Base-by-base conservation (phyloP, 495 filamentous ascomycete genomes). In the Echria macrotheca region DNA sequence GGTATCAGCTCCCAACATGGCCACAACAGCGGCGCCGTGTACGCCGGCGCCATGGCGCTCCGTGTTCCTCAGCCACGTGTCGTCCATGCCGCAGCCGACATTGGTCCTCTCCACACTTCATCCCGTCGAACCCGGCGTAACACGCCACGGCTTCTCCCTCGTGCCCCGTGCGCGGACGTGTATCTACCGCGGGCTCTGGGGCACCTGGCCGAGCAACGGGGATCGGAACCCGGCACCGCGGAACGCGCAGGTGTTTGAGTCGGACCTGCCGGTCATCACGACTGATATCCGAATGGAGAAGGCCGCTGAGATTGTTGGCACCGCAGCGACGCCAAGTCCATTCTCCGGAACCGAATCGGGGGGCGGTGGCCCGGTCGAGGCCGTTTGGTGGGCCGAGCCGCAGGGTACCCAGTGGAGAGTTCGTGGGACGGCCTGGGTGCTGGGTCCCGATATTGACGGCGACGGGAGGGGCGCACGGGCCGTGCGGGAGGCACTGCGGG, bases 201-300 rank as follows among this genome's bases (percentile, higher is more conserved):
- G 79, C 5, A 71, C 73, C 48, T 73, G 91, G 0, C 82, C 82
- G 1, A 70, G 73, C 46, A 85, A 89, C 64, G n/a, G n/a, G n/a
- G 76, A 80, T 5, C 79, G 86, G 54, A 85, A 85, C 57, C 79
- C 43, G 55, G 79, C 66, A 5, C 69, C 53, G 58, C 69, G 52
- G 32, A 96, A 97, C 63, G 81, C 84, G 7, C 50, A 56, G 8
- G 56, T 81, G 0, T 95, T 74, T 60, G 82, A 86, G 41, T 86
- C 79, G 44, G 89, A 97, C 54, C 66, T 88, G 49, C 73, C 83
- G 3, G 81, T 85, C 1, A 84, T 97, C 51, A 96, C 91, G 0
- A 95, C 91, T 0, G 93, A 98, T 63, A 75, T 78, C 8, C 76
- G 93, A 9, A 95, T 89, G 87, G 75, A 82, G 25, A 98, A 98